Percentiles rank a stretch among this genome's conserved stretches.
phyloP scores from a whole-genome alignment of 2,329 filamentous ascomycete species.

The Truncatella angustata region DNA sequence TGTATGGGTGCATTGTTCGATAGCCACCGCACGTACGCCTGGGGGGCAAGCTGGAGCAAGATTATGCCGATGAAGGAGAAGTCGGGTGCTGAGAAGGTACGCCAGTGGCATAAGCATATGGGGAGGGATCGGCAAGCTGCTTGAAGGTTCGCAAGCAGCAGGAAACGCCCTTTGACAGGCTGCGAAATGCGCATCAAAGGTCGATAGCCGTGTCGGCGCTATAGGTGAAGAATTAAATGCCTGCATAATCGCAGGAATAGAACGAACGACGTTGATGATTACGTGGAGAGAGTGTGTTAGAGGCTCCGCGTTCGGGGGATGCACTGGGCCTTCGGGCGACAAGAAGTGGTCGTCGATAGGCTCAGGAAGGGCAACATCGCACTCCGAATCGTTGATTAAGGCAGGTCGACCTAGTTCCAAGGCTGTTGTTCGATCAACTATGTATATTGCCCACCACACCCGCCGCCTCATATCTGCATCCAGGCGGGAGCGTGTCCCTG shows the following conservation, averaged over 20 bases:
- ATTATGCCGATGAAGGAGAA: slow-evolving; percentile 87
- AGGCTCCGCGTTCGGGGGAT: slow-evolving; percentile 50
- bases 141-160: slow-evolving; percentile 66
- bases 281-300: slow-evolving; percentile 72
- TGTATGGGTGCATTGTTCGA: slow-evolving; percentile 73
- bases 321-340: slow-evolving; percentile 53
- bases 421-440: slow-evolving; percentile 78
- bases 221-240: slow-evolving; percentile 68
- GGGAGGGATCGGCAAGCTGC: slow-evolving; percentile 67
- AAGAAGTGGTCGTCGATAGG: slow-evolving; percentile 80
- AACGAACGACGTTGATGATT: slow-evolving; percentile 77
- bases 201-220: slow-evolving; percentile 64
- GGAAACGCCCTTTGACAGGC: slow-evolving; percentile 76
- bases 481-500: slow-evolving; percentile 68
- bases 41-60: slow-evolving; percentile 68
- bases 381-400: slow-evolving; percentile 84
- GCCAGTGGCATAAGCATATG: slow-evolving; percentile 72
- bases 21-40: slow-evolving; percentile 65
- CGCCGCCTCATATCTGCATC: slow-evolving; percentile 84
- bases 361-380: slow-evolving; percentile 77
- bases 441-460: slow-evolving; percentile 93
- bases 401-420: slow-evolving; percentile 79
- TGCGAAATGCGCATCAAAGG: slow-evolving; percentile 78
- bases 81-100: slow-evolving; percentile 78
- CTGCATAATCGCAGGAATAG: slow-evolving; percentile 71